A percentile compares a stretch with the other conserved stretches of the same genome.
These are phyloP conservation scores for Salvia hispanica DNA, from an alignment of 257 asterid species.

Conservation along the genomic window DNA sequence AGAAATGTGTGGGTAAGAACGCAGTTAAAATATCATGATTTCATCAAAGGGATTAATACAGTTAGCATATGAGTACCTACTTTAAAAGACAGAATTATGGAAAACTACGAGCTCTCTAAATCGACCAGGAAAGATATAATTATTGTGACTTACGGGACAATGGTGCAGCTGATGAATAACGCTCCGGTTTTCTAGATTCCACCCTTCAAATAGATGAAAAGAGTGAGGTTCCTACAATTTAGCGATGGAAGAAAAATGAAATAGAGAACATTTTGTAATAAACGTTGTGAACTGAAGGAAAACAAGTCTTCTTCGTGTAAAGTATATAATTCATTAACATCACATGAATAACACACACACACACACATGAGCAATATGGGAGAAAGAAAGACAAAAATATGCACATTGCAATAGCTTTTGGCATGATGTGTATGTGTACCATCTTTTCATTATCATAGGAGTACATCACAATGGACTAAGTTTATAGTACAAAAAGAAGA, in stretches of 20 bases:
- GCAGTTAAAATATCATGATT: constrained; percentile 16
- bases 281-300: constrained; percentile 27
- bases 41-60: background rate
- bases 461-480: background rate
- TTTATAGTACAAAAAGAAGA: too few relatives aligned
- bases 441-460: background rate
- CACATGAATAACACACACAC: background rate
- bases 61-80: constrained; percentile 15
- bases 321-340: constrained; percentile 14
- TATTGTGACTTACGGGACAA: constrained; percentile 75
- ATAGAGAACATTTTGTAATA: constrained; percentile 30
- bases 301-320: constrained; percentile 7
- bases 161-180: constrained; percentile 99
- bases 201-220: constrained; percentile 97
- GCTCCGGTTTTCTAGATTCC: constrained; percentile 98
- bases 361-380: background rate
- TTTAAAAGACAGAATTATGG: background rate
- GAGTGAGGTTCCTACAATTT: constrained; percentile 85
- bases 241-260: constrained; percentile 49
- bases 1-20: constrained; percentile 31
- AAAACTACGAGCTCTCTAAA: constrained; percentile 18
- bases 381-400: background rate
- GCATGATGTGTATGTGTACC: background rate
- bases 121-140: constrained; percentile 14
- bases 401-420: background rate